Percentiles rank a stretch among this genome's conserved stretches.
phyloP scores from a whole-genome alignment of 805 yeast genomes.

The Candida ponderosae region DNA sequence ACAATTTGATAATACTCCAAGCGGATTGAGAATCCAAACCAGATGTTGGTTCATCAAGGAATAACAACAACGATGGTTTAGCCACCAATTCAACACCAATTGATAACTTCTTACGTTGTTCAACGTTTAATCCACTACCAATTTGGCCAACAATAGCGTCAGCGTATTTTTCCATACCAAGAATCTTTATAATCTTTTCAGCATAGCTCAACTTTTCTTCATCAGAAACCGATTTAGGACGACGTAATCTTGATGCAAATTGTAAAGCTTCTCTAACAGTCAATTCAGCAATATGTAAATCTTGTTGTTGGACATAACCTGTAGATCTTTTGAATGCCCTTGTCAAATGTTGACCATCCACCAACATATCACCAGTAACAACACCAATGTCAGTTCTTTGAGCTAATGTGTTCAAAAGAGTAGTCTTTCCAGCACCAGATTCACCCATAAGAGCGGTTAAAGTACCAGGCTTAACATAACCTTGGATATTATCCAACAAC shows the following conservation, averaged over 20 bases:
- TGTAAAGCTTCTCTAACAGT: slow-evolving; percentile 48
- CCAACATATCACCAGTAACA: slow-evolving; percentile 49
- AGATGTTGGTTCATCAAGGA: slow-evolving; percentile 56
- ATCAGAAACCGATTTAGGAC: slow-evolving; percentile 30
- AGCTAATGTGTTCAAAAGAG: slow-evolving; percentile 43
- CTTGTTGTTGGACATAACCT: slow-evolving; percentile 55
- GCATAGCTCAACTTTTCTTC: slow-evolving; percentile 42
- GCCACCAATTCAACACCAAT: slow-evolving; percentile 51
- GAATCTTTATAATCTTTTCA: slow-evolving; percentile 39
- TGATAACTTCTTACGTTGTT: slow-evolving; percentile 45
- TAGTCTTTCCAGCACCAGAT: slow-evolving; percentile 56
- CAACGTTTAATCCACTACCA: slow-evolving; percentile 48
- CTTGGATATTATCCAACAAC: slow-evolving; percentile 45
- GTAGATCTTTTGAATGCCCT: slow-evolving; percentile 43
- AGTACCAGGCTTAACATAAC: slow-evolving; percentile 66
- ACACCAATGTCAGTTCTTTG: slow-evolving; percentile 49
- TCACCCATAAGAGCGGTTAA: slow-evolving; percentile 50
- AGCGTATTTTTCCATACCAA: slow-evolving; percentile 45
- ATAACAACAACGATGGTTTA: slow-evolving; percentile 43
- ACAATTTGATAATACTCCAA: slow-evolving; percentile 47
- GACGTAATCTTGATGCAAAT: slow-evolving; percentile 44
- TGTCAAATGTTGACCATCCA: slow-evolving; percentile 42
- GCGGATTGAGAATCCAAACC: slow-evolving; percentile 55
- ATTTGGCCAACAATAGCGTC: slow-evolving; percentile 38
- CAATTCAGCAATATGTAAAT: slow-evolving; percentile 39